Evolutionary conservation across 176 grass and related monocot species (phyloP), one percentile per base, ranked within the genome.

Genomic region (Hyparrhenia diplandra): DNA sequence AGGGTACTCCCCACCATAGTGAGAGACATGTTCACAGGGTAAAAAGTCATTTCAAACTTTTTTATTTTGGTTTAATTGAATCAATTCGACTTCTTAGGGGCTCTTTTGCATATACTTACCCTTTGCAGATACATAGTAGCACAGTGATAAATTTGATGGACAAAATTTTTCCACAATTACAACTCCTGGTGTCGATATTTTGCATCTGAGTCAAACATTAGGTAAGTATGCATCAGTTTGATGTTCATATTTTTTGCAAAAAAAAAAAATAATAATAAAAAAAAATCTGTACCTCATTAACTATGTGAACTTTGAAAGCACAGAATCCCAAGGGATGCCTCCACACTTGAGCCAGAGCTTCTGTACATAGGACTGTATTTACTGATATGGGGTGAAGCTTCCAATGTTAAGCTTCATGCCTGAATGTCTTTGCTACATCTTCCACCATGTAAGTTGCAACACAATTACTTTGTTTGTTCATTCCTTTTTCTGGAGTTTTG

Each of bases 381-480:
- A 52, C 75, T 99, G 65, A 99, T 99, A 21, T 99, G 97, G 97
- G 96, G 97, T 77, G 97, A 99, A 87, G 93, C 97, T 88, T 95
- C 97, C 10, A 99, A 93, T 85, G 87, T 96, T 72, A n/a, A 86
- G 93, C 27, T 99, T 99, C 80, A 99, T 99, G 93, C 97, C 97
- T 41, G 97, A 99, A 78, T 99, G 97, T 67, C 77, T 99, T 79
- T 95, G 97, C 64, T 99, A 99, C 82, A 96, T 99, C 64, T 95
- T 99, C 27, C 97, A 99, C 67, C 69, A 88, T 87, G 97, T 99
- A 93, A 95, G 93, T 93, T 40, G 2, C 1, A 58, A 42, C 35
- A 36, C 29, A 67, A 58, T 77, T 61, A 10, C 10, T 49, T 62
- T 21, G 21, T 32, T 69, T 49, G 45, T 39, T 54, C 21, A 73